Percentiles rank a stretch among this genome's conserved stretches.
phyloP scores from a whole-genome alignment of 2,329 filamentous ascomycete species.

The Epichloe bromicola region DNA sequence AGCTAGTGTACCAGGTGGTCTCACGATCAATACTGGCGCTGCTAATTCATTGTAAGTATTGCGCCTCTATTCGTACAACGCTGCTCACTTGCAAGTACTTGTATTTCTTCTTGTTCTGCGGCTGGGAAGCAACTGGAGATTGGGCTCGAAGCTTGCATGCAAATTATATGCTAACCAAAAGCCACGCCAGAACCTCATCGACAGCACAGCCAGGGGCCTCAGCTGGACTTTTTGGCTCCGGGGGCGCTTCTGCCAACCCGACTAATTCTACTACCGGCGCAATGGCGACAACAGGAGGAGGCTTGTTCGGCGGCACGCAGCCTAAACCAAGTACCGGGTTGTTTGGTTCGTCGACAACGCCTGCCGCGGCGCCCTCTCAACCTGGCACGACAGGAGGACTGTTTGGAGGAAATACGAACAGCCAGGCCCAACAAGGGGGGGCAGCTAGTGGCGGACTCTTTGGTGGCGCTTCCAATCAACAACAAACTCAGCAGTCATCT shows the following conservation, averaged over 20 bases:
- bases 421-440: constrained; percentile 4
- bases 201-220: constrained; percentile 21
- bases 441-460: constrained; percentile 3
- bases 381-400: constrained; percentile 10
- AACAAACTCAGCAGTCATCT: constrained; percentile 12
- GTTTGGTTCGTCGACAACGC: constrained; percentile 16
- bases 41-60: constrained; percentile 35
- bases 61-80: neutral
- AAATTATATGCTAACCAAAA: neutral
- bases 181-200: constrained; percentile 11
- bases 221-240: constrained; percentile 25
- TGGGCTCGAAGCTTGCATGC: neutral
- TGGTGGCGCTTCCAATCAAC: constrained; percentile 10
- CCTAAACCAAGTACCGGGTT: constrained; percentile 16
- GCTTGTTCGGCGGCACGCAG: constrained; percentile 22
- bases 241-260: constrained; percentile 14
- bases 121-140: neutral
- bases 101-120: neutral
- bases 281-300: constrained; percentile 24
- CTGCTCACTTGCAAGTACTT: neutral
- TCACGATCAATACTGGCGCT: constrained; percentile 50
- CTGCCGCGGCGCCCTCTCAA: constrained; percentile 13
- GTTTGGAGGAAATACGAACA: constrained; percentile 15
- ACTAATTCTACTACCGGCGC: constrained; percentile 15
- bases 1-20: constrained; percentile 44